phyloP scores from a whole-genome alignment of 2,329 filamentous ascomycete species.

The Triangularia setosa region DNA sequence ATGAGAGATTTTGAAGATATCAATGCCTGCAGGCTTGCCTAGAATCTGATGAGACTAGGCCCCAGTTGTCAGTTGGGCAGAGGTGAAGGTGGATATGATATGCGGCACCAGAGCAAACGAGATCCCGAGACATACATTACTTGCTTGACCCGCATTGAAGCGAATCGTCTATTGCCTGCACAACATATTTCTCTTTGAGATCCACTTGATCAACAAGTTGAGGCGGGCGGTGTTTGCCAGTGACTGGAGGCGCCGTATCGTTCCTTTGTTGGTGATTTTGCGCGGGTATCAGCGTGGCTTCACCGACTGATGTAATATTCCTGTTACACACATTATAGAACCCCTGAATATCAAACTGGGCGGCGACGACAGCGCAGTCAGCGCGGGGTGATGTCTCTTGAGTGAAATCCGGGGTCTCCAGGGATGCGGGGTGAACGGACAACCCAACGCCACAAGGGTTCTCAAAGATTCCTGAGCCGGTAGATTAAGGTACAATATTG shows the following conservation, averaged over 20 bases:
- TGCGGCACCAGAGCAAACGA: neutral
- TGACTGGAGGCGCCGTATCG: neutral
- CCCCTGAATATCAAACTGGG: neutral
- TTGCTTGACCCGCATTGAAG: neutral
- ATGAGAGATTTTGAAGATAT: neutral
- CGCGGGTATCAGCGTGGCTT: neutral
- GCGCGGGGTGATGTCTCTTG: neutral
- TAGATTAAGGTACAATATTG: neutral
- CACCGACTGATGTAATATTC: neutral
- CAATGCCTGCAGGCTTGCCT: neutral
- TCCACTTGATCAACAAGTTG: neutral
- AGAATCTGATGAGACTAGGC: neutral
- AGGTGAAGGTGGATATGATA: neutral
- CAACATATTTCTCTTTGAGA: neutral
- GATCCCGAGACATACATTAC: neutral
- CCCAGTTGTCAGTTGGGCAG: neutral
- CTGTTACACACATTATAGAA: neutral
- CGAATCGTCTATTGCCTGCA: neutral
- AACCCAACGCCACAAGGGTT: neutral
- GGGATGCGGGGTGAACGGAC: neutral
- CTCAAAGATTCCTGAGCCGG: neutral
- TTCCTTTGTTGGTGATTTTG: neutral
- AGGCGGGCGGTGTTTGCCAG: neutral
- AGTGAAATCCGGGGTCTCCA: neutral
- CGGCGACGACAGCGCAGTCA: neutral